Base-by-base conservation (phyloP, 2,329 filamentous ascomycete genomes). In the Colletotrichum orchidophilum region DNA sequence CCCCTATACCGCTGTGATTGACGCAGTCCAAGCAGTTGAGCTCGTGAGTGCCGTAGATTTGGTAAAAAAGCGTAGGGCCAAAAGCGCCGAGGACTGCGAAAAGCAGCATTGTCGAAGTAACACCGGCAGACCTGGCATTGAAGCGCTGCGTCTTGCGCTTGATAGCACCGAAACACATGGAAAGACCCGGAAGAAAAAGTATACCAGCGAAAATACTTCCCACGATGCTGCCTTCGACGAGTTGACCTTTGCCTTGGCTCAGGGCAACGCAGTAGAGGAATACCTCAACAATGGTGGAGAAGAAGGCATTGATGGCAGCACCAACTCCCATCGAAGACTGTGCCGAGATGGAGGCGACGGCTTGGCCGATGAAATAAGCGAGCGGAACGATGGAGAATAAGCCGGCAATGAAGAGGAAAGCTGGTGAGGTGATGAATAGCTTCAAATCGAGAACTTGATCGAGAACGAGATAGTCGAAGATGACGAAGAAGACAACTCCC, bases 261-360 rank as follows among this genome's bases (percentile, higher is more conserved):
- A 99, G 87, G 18, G 96, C 96, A 64, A 98, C 91, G 79, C 96
- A 98, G 83, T 99, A 99, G 26, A 99, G 90, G 81, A 97, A 99
- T 1, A 99, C 97, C 80, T 99, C 96, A 11, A 99, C 96, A 26
- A 99, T 87, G 1, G 96, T 99, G 13, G 95, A 97, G 84, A 99
- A 99, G 81, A 99, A 97, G 57, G 96, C 96, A 77, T 99, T 99
- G 85, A 98, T 94, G 35, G 96, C 97, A 31, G 96, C 96, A 79
- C 96, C 96, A 9, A 99, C 87, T 29, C 96, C 96, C 96, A 99
- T 99, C 5, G 96, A 98, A 1, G 96, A 98, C 80, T 99, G 96
- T 1, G 96, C 96, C 11, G 96, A 99, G 76, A 99, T 99, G 63
- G 96, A 99, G 2, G 96, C 96, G 55, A 99, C 96, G 46, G 96